Evolutionary conservation across 2,329 filamentous ascomycete genomes (phyloP).

Genomic region (Xylariaceae sp.): DNA sequence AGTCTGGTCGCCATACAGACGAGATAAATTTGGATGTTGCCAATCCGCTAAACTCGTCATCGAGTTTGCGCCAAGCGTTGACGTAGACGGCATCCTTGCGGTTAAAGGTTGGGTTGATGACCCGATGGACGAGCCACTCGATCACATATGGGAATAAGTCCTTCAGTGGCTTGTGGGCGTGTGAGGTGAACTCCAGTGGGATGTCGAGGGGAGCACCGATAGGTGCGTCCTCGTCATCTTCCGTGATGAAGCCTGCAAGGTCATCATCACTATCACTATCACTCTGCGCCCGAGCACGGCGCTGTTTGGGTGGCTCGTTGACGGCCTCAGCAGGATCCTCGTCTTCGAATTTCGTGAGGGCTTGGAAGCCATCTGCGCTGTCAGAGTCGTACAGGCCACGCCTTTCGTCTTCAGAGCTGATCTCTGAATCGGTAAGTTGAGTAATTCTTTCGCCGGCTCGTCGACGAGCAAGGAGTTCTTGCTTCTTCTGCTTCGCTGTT

Average conservation of each 20-base stretch:
- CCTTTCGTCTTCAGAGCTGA: slow-evolving; percentile 45
- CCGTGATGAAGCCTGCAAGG: slow-evolving; percentile 54
- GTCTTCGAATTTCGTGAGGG: slow-evolving; percentile 34
- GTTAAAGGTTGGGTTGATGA: slow-evolving; percentile 66
- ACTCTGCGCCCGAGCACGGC: slow-evolving; percentile 18
- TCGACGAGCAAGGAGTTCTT: slow-evolving; percentile 20
- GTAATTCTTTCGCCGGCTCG: slow-evolving; percentile 22
- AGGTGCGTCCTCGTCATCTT: slow-evolving; percentile 50
- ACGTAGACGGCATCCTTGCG: slow-evolving; percentile 57
- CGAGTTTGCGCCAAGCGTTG: slow-evolving; percentile 64
- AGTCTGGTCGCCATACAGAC: slow-evolving; percentile 62
- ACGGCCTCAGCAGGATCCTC: slow-evolving; percentile 25
- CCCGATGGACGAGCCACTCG: slow-evolving; percentile 77
- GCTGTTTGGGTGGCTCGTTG: slow-evolving; percentile 8
- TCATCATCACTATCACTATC: slow-evolving; percentile 36
- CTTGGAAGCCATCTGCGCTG: slow-evolving; percentile 28
- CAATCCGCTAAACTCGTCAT: slow-evolving; percentile 64
- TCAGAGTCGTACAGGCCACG: slow-evolving; percentile 34
- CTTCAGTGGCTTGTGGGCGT: slow-evolving; percentile 61
- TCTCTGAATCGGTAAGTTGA: slow-evolving; percentile 16
- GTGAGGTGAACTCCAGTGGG: slow-evolving; percentile 63
- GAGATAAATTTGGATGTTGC: slow-evolving; percentile 68
- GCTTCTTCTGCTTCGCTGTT: slow-evolving; percentile 22
- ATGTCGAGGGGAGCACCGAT: slow-evolving; percentile 56
- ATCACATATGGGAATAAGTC: slow-evolving; percentile 69